A percentile compares a stretch with the other conserved stretches of the same genome.
phyloP scores from a whole-genome alignment of 2,329 filamentous ascomycete genomes.

The Hypoxylon sp. region DNA sequence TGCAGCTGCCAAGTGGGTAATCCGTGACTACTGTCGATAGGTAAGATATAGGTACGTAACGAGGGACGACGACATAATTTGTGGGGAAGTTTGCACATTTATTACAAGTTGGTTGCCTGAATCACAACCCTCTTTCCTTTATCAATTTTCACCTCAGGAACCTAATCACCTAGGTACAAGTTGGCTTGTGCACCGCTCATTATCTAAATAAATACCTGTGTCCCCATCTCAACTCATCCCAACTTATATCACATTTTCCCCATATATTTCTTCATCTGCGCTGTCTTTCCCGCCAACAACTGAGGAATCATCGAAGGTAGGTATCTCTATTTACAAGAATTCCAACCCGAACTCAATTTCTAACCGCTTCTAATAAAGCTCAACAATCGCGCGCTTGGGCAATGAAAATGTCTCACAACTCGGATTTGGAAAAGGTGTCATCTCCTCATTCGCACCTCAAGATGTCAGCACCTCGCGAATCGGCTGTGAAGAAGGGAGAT shows the following conservation, averaged over 20 bases:
- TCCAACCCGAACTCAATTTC: background rate
- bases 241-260: background rate
- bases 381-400: background rate
- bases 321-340: background rate
- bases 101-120: background rate
- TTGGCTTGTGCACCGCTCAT: background rate
- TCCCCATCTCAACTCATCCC: background rate
- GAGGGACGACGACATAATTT: background rate
- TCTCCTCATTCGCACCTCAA: too few species aligned
- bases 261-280: background rate
- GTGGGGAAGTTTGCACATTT: background rate
- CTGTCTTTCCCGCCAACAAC: background rate
- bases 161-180: too few species aligned
- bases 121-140: background rate
- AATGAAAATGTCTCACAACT: background rate
- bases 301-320: background rate
- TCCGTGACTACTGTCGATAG: too few species aligned
- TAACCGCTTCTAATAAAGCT: background rate
- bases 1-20: too few species aligned
- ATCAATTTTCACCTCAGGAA: background rate
- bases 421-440: too few species aligned
- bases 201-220: background rate
- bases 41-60: background rate
- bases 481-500: background rate
- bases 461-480: too few species aligned